Evolutionary conservation across 352 stramenopile genomes (phyloP), one percentile per base, ranked within the genome.

Genomic region (Phytophthora idaei): DNA sequence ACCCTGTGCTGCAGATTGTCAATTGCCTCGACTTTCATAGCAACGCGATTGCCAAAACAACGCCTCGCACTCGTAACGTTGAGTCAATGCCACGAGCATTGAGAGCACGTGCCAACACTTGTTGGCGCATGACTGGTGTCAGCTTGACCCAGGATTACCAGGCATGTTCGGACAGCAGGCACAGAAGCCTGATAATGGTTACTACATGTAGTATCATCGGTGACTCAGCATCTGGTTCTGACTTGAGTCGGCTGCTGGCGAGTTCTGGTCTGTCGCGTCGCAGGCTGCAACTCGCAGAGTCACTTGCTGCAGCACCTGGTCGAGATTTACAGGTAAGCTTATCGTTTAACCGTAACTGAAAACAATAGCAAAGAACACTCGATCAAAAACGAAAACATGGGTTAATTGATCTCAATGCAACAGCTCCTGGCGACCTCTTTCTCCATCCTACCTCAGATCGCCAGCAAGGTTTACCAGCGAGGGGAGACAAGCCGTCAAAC

Each of bases 211-310:
- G 21, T 21, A 51, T 44, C 37, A 56, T 48, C 3, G 34, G 0
- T 69, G 54, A 69, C 56, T 65, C 48, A 67, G 34, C 63, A 71
- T 56, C 63, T 53, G 57, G 48, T 53, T 50, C 28, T n/a, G 14
- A 48, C 49, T 54, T 67, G 49, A 61, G 50, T 53, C 48, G 32
- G 46, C 57, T 58, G 47, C 52, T 51, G 41, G 12, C 28, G 21
- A 53, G 31, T 42, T 55, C 52, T 62, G 60, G 44, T 68, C 56
- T 21, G 45, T 48, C 42, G 28, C 21, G 32, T 67, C 52, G 52
- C 34, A 64, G 57, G 9, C 45, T 37, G 32, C 9, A 37, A 37
- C 5, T 12, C 9, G 3, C 9, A 37, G 5, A 37, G 32, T 37
- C 29, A 34, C 7, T 21, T 21, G 21, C 21, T 21, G 21, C 21